phyloP scores from a whole-genome alignment of 2,329 filamentous ascomycete genomes.

The Teratosphaeria zuluensis region DNA sequence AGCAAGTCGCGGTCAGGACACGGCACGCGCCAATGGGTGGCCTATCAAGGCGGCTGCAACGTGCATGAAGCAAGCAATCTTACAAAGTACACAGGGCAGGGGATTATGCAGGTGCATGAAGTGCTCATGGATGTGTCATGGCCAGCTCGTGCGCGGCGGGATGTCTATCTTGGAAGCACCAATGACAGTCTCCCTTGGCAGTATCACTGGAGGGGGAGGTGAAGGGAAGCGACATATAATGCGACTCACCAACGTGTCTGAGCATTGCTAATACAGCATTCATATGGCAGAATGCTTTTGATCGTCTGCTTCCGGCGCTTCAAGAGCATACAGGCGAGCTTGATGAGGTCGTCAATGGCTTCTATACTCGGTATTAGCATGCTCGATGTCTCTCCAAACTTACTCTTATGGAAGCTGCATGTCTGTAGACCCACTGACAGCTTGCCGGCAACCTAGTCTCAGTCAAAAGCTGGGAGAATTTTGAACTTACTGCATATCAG shows the following conservation, averaged over 20 bases:
- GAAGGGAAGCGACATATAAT: background rate
- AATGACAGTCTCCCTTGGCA: background rate
- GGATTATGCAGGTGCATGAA: background rate
- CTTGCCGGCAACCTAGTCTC: background rate
- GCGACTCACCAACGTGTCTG: conserved; percentile 54
- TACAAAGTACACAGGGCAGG: background rate
- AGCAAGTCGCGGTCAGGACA: background rate
- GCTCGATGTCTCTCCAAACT: background rate
- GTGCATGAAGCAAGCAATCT: too few relatives aligned
- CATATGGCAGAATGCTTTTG: conserved; percentile 34
- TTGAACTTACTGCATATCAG: conserved; percentile 51
- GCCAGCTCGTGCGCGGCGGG: background rate
- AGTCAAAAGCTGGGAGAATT: conserved; percentile 17
- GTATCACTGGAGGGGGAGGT: background rate
- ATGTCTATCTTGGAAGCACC: background rate
- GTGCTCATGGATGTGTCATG: background rate
- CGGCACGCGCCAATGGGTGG: too few relatives aligned
- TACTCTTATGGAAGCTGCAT: background rate
- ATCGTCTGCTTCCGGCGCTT: conserved; percentile 41
- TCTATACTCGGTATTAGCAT: conserved; percentile 30
- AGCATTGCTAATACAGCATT: conserved; percentile 49
- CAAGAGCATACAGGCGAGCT: conserved; percentile 55
- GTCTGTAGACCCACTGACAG: background rate
- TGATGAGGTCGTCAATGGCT: conserved; percentile 56
- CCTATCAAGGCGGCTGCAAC: too few relatives aligned